These are phyloP conservation scores for Yarrowia galli DNA, from an alignment of 1,139 yeast genomes.

Conservation along the genomic window DNA sequence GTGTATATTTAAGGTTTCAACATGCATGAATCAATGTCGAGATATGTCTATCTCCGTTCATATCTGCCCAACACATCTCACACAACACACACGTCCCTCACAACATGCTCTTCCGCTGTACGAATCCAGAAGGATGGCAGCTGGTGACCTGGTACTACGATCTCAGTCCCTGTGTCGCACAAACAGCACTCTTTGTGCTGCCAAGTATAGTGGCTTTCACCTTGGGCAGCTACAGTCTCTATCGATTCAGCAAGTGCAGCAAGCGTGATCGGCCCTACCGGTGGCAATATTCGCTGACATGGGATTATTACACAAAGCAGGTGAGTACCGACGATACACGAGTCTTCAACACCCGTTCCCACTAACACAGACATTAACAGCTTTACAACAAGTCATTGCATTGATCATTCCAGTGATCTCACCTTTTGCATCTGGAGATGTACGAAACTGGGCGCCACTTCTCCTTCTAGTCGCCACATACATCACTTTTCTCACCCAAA, in stretches of 20 bases:
- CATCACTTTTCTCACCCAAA: conserved; percentile 1
- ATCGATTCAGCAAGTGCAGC: not conserved
- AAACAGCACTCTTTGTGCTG: conserved; percentile 16
- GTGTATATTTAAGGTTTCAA: not conserved
- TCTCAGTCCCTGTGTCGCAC: conserved; percentile 29
- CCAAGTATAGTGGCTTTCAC: conserved; percentile 15
- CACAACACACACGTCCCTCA: not conserved
- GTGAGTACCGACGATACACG: not conserved
- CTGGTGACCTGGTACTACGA: conserved; percentile 31
- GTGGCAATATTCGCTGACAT: conserved; percentile 18
- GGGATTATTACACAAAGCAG: conserved; percentile 25
- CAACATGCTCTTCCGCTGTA: conserved; percentile 6
- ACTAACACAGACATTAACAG: conserved; percentile 17
- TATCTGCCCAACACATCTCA: not conserved
- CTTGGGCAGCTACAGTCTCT: conserved; percentile 2
- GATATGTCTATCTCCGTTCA: not conserved
- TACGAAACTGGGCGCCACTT: conserved; percentile 21
- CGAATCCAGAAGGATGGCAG: conserved; percentile 24
- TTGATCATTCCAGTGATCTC: conserved; percentile 5
- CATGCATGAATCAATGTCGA: conserved; percentile 9
- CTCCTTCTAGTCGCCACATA: not conserved
- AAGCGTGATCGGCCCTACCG: conserved; percentile 8
- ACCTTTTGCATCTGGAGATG: not conserved
- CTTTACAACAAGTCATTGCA: not conserved
- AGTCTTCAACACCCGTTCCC: not conserved